These are phyloP conservation scores for Starmerella cellae DNA, from an alignment of 805 yeast genomes.

Conservation along the genomic window DNA sequence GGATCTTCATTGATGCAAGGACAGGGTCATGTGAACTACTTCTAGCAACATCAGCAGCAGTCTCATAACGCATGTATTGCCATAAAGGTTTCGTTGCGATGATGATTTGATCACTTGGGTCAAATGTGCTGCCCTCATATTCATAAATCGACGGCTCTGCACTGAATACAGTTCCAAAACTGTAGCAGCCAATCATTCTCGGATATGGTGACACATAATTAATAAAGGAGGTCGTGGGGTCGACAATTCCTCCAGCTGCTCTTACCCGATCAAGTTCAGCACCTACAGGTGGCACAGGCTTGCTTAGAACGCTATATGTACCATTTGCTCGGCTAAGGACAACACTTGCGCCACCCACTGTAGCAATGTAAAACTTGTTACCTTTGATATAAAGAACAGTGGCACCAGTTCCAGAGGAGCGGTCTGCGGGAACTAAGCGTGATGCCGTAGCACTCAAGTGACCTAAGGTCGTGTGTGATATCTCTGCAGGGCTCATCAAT, in stretches of 20 bases:
- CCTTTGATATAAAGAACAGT: slow-evolving; percentile 70
- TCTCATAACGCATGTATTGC: slow-evolving; percentile 69
- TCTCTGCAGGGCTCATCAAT: slow-evolving; percentile 23
- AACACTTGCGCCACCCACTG: slow-evolving; percentile 82
- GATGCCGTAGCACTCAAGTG: slow-evolving; percentile 43
- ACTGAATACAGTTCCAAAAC: slow-evolving; percentile 72
- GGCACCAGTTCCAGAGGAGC: slow-evolving; percentile 69
- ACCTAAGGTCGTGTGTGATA: slow-evolving; percentile 32
- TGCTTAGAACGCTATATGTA: slow-evolving; percentile 63
- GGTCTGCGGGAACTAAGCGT: slow-evolving; percentile 49
- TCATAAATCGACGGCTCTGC: slow-evolving; percentile 62
- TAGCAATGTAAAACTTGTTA: slow-evolving; percentile 60
- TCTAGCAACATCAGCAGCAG: slow-evolving; percentile 82
- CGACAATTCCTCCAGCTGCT: slow-evolving; percentile 81
- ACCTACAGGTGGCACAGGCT: slow-evolving; percentile 61
- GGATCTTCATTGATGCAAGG: slow-evolving; percentile 79
- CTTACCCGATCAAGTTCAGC: slow-evolving; percentile 66
- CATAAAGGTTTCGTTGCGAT: slow-evolving; percentile 75
- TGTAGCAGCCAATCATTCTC: slow-evolving; percentile 83
- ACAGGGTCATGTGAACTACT: slow-evolving; percentile 66
- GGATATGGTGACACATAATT: slow-evolving; percentile 63
- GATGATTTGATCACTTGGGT: slow-evolving; percentile 71
- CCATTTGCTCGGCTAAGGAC: slow-evolving; percentile 70
- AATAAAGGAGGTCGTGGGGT: slow-evolving; percentile 72
- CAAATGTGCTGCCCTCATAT: slow-evolving; percentile 40